Evolutionary conservation across 1,284 basidiomycete species (phyloP).

Genomic region (Leccinum subfulvum): DNA sequence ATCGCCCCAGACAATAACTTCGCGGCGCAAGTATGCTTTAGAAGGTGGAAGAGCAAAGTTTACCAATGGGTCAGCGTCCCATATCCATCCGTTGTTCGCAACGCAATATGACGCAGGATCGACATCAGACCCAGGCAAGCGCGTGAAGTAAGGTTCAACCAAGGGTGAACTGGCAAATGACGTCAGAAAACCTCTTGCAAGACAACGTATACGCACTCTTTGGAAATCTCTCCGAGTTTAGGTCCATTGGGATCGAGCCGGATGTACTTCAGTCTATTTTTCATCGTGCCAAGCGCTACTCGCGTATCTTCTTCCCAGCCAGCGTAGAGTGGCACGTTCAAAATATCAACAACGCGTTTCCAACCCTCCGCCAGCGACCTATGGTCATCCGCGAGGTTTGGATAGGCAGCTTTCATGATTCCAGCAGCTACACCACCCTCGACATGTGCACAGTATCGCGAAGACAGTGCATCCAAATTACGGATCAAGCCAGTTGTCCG

Average conservation of each 20-base stretch:
- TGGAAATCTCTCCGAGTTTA: slow-evolving; percentile 78
- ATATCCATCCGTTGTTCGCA: slow-evolving; percentile 99
- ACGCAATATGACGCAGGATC: slow-evolving; percentile 75
- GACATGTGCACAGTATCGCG: slow-evolving; percentile 68
- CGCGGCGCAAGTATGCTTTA: slow-evolving; percentile 93
- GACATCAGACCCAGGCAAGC: slow-evolving; percentile 59
- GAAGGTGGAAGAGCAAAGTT: slow-evolving; percentile 96
- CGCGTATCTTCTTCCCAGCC: slow-evolving; percentile 84
- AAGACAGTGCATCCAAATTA: slow-evolving; percentile 59
- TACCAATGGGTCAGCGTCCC: slow-evolving; percentile 90
- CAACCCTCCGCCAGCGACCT: slow-evolving; percentile 68
- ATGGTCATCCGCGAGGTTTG: slow-evolving; percentile 45
- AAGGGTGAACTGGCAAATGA: slow-evolving; percentile 62
- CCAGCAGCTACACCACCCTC: slow-evolving; percentile 62
- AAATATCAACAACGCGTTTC: slow-evolving; percentile 74
- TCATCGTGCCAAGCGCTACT: slow-evolving; percentile 72
- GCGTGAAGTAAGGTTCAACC: slow-evolving; percentile 89
- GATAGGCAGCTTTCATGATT: slow-evolving; percentile 70
- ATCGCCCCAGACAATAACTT: slow-evolving; percentile 97
- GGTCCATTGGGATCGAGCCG: slow-evolving; percentile 83
- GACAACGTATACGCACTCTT: slow-evolving; percentile 45
- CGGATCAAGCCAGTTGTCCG: slow-evolving; percentile 53
- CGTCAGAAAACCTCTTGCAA: slow-evolving; percentile 11
- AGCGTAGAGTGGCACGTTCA: slow-evolving; percentile 85
- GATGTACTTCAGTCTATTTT: slow-evolving; percentile 76